phyloP scores from a whole-genome alignment of 768 basidiomycete genomes.

The Panus rudis region DNA sequence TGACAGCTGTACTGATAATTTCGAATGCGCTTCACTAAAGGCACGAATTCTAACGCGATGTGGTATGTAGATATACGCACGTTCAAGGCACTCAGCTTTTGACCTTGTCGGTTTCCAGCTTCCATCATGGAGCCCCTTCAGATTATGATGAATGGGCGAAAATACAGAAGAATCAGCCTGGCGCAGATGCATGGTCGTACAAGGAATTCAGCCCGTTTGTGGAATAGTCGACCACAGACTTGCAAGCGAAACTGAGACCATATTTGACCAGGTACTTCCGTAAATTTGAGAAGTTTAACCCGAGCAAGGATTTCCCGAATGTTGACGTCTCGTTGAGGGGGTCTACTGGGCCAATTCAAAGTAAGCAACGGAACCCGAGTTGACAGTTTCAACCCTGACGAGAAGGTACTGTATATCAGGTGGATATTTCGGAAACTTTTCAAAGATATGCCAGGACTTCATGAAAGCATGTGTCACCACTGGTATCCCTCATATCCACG shows the following conservation, averaged over 20 bases:
- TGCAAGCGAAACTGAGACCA: not conserved
- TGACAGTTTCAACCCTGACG: too few relatives aligned
- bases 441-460: constrained; percentile 42
- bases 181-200: constrained; percentile 56
- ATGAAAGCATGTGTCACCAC: constrained; percentile 42
- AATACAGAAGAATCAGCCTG: constrained; percentile 31
- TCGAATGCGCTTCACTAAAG: constrained; percentile 21
- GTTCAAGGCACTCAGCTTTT: too few relatives aligned
- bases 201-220: constrained; percentile 42
- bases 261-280: constrained; percentile 48
- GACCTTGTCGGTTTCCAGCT: constrained; percentile 14
- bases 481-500: constrained; percentile 45
- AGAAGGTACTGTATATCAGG: too few relatives aligned
- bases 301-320: constrained; percentile 40
- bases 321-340: constrained; percentile 45
- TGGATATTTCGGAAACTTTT: constrained; percentile 47
- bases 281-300: constrained; percentile 58
- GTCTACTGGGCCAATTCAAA: constrained; percentile 44
- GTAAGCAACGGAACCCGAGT: constrained; percentile 18
- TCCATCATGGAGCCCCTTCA: constrained; percentile 56
- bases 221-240: not conserved
- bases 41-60: constrained; percentile 59
- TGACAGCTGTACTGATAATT: not conserved
- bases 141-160: constrained; percentile 65
- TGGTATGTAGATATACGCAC: constrained; percentile 23